These are phyloP conservation scores for Ananas comosus DNA, from an alignment of 176 grass and related monocot species.

Conservation along the genomic window DNA sequence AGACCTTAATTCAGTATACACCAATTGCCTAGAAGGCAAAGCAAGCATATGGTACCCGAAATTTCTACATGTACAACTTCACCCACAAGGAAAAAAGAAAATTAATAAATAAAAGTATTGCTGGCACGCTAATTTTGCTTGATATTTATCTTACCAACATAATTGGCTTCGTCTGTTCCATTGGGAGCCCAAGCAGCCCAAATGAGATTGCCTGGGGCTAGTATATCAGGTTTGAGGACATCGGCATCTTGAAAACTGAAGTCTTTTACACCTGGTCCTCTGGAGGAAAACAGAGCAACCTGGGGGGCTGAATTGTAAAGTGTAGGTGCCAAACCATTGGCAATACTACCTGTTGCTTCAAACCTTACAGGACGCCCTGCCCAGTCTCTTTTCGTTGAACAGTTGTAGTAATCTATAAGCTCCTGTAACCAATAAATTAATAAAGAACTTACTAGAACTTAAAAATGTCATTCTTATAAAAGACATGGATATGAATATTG, in stretches of 20 bases:
- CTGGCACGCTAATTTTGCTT: not conserved
- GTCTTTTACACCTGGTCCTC: conserved; percentile 98
- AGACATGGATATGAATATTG: too few relatives aligned
- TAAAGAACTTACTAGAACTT: conserved; percentile 14
- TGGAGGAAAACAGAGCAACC: conserved; percentile 88
- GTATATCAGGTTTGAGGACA: conserved; percentile 91
- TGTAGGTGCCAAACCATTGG: conserved; percentile 77
- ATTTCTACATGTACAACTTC: not conserved
- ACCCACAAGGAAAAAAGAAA: not conserved
- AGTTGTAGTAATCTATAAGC: conserved; percentile 94
- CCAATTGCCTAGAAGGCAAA: too few relatives aligned
- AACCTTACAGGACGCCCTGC: conserved; percentile 67
- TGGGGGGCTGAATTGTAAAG: conserved; percentile 93
- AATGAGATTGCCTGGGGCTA: conserved; percentile 91
- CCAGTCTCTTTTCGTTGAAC: conserved; percentile 87
- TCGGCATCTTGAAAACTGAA: conserved; percentile 99
- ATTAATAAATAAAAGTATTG: not conserved
- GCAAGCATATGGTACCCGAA: too few relatives aligned
- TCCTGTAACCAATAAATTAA: conserved; percentile 43
- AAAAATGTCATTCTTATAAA: not conserved
- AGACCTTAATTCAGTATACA: not conserved
- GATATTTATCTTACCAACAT: conserved; percentile 41
- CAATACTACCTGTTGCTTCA: conserved; percentile 71
- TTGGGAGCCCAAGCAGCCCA: conserved; percentile 96
- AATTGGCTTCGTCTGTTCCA: conserved; percentile 90